Evolutionary conservation across 805 yeast species (phyloP), one percentile per base, ranked within the genome.

Genomic region (Suhomyces sp.): DNA sequence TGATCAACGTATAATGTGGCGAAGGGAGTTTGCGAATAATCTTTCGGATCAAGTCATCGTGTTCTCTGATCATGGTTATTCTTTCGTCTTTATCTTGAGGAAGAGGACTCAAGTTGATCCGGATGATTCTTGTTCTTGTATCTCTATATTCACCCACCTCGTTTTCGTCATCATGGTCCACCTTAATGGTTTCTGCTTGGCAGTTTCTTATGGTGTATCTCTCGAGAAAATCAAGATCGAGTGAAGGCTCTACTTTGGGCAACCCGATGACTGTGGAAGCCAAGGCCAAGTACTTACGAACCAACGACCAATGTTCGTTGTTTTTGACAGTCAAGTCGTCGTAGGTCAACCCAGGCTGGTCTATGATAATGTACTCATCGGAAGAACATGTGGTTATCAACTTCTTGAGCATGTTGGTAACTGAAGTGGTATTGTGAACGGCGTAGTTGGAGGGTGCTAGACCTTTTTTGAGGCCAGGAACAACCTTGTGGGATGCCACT

Each of bases 21-120:
- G 92, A 77, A 0, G 97, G 97, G 10, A 87, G 65, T 50, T 81
- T 82, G 35, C 87, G 78, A n/a, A 87, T 55, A 3, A 87, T 75
- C 17, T 75, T 74, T 48, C 86, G 73, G 9, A 89, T 59, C 44
- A 73, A 67, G 44, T 75, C 78, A 57, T 80, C 84, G 46, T 77
- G 71, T 25, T 68, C 61, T 12, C 64, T 57, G 29, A 83, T 61
- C 1, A 69, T 70, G 17, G 57, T 57, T 6, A 53, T 52, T 8
- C 72, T 57, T 17, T 60, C 62, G 4, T 51, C 62, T 12, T 48
- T 57, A 3, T 63, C 63, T 6, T 49, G 51, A 0, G 71, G 66
- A 20, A 88, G 69, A n/a, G 70, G 72, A 2, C 83, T 78, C 53
- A 86, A 75, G 37, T 84, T 76, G 8, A 91, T 68, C 15, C 76